A percentile compares a stretch with the other conserved stretches of the same genome.
phyloP scores from a whole-genome alignment of 192 early-diverging fungal genomes.

The Backusella psychrophila region DNA sequence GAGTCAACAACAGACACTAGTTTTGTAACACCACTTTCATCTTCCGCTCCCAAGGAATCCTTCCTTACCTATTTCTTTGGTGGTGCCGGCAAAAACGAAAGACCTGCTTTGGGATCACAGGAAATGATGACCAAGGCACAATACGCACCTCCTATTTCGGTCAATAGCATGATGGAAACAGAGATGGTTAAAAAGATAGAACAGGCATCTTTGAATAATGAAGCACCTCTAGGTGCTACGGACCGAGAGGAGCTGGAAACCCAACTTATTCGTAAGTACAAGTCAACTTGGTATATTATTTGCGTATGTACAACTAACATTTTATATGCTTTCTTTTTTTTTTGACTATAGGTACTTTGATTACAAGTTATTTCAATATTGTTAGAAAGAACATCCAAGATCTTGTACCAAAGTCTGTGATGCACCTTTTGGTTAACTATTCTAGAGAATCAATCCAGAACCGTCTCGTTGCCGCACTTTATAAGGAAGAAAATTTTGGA shows the following conservation, averaged over 20 bases:
- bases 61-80: constrained; percentile 49
- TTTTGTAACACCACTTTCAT: neutral
- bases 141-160: constrained; percentile 33
- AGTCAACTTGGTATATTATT: neutral
- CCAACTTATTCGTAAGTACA: constrained; percentile 66
- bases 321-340: neutral
- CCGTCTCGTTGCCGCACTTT: constrained; percentile 70
- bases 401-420: constrained; percentile 78
- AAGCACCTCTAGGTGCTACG: constrained; percentile 18
- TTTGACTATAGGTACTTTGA: constrained; percentile 46
- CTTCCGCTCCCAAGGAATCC: constrained; percentile 35
- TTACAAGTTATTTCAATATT: constrained; percentile 76
- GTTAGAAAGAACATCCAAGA: constrained; percentile 81
- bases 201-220: constrained; percentile 38
- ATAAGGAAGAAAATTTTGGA: constrained; percentile 65
- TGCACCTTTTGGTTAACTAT: constrained; percentile 78
- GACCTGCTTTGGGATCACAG: constrained; percentile 30
- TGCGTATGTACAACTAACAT: neutral
- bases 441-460: constrained; percentile 74
- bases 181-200: constrained; percentile 36
- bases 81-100: constrained; percentile 37
- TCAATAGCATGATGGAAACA: constrained; percentile 34
- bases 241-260: constrained; percentile 75
- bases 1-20: neutral
- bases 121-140: constrained; percentile 24